phyloP scores from a whole-genome alignment of 139 green algal genomes.

The Chlorella sp. region DNA sequence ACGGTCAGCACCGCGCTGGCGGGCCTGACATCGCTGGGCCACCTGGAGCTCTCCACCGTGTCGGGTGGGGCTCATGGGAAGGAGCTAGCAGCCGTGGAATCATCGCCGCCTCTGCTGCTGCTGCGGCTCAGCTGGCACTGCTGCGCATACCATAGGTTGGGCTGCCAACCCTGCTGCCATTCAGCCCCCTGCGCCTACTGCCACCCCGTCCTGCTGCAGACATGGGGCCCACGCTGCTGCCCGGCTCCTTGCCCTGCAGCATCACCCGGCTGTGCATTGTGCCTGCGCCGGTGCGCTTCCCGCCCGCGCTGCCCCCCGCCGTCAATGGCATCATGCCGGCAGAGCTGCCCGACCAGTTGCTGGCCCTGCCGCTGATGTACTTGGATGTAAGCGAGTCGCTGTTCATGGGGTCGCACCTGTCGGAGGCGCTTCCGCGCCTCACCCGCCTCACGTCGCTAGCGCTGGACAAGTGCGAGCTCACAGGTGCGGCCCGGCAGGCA shows the following conservation, averaged over 20 bases:
- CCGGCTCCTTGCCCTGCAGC: neutral
- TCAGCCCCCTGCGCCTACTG: neutral
- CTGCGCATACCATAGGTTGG: neutral
- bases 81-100: no score
- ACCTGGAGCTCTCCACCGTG: conserved; percentile 19
- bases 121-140: neutral
- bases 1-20: neutral
- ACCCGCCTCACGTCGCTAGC: conserved; percentile 22
- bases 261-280: conserved; percentile 24
- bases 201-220: neutral
- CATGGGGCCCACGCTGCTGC: neutral
- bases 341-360: neutral
- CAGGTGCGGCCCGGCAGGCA: neutral
- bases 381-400: conserved; percentile 10
- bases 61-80: neutral
- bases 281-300: neutral
- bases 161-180: no score
- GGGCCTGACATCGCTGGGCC: neutral
- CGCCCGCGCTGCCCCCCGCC: neutral
- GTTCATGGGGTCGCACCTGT: neutral
- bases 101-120: no score
- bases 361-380: conserved; percentile 10
- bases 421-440: conserved; percentile 9
- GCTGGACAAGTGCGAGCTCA: conserved; percentile 21
- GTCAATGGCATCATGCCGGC: neutral